Percentiles rank a stretch among this genome's conserved stretches.
These are phyloP conservation scores for Pinus taeda DNA, from an alignment of 75 land plant genomes.

Conservation along the genomic window DNA sequence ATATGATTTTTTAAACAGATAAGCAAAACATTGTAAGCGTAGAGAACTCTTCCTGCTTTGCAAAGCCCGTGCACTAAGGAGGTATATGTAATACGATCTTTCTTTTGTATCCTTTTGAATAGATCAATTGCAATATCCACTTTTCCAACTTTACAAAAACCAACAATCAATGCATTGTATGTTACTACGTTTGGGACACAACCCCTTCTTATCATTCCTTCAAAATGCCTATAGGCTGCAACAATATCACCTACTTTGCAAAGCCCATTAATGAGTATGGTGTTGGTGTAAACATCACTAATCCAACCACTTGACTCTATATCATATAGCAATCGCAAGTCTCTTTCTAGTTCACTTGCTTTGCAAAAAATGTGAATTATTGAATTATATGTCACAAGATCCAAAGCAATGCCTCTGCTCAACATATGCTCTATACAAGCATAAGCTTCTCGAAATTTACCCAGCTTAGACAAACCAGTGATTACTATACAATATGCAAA, in stretches of 20 bases:
- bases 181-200: conserved; percentile 49
- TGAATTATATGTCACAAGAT: conserved; percentile 49
- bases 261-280: conserved; percentile 55
- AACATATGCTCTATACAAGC: conserved; percentile 30
- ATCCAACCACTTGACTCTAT: conserved; percentile 37
- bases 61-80: conserved; percentile 62
- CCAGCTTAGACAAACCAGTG: conserved; percentile 41
- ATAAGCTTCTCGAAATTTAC: conserved; percentile 40
- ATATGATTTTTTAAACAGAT: conserved; percentile 33
- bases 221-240: conserved; percentile 35
- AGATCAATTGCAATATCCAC: conserved; percentile 43
- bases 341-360: conserved; percentile 40
- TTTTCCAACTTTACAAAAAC: conserved; percentile 54
- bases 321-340: conserved; percentile 40
- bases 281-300: conserved; percentile 57
- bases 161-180: conserved; percentile 55
- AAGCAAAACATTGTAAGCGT: conserved; percentile 44
- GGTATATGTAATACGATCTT: conserved; percentile 63
- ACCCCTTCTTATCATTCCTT: conserved; percentile 29
- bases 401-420: conserved; percentile 25
- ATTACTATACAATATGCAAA: conserved; percentile 51
- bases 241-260: conserved; percentile 48
- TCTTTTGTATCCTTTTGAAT: conserved; percentile 40
- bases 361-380: conserved; percentile 41
- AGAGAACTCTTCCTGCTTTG: conserved; percentile 24